These are phyloP conservation scores for Zasmidium citrigriseum DNA, from an alignment of 2,329 filamentous ascomycete genomes.

Conservation along the genomic window DNA sequence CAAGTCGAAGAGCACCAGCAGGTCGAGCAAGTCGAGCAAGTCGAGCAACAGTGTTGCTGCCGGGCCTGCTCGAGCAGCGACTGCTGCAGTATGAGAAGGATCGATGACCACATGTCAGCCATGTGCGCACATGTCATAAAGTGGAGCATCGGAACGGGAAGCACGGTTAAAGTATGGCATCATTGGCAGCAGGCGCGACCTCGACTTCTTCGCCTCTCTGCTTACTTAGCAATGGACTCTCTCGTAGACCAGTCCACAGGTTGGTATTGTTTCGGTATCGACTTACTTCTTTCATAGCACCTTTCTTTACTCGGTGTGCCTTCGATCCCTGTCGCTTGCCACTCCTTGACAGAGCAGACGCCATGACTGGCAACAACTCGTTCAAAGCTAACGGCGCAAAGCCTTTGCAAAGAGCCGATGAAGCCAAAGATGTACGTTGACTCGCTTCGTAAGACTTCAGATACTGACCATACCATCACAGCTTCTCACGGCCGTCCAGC, in stretches of 20 bases:
- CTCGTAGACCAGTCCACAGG: too few relatives aligned
- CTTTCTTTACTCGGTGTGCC: too few relatives aligned
- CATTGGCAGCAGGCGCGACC: constrained; percentile 1
- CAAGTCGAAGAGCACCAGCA: background rate
- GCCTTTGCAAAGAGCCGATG: constrained; percentile 33
- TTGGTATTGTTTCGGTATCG: background rate
- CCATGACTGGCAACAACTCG: constrained; percentile 26
- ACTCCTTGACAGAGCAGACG: too few relatives aligned
- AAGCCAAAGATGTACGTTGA: constrained; percentile 37
- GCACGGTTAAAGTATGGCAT: constrained; percentile 2
- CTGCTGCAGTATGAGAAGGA: constrained; percentile 9
- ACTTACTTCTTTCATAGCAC: too few relatives aligned
- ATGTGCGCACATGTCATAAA: background rate
- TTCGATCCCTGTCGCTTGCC: too few relatives aligned
- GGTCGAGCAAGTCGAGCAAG: background rate
- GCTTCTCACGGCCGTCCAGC: constrained; percentile 68
- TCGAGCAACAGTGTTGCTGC: constrained; percentile 5
- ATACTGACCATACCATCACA: constrained; percentile 37
- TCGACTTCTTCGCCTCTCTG: background rate
- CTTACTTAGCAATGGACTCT: background rate
- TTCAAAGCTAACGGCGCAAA: constrained; percentile 6
- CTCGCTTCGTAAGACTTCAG: background rate
- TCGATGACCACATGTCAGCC: background rate
- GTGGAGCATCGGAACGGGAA: background rate
- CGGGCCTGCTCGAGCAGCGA: constrained; percentile 5